Conservation (phyloP, 2,329 filamentous ascomycete species). For the Didymella arachidicola region DNA sequence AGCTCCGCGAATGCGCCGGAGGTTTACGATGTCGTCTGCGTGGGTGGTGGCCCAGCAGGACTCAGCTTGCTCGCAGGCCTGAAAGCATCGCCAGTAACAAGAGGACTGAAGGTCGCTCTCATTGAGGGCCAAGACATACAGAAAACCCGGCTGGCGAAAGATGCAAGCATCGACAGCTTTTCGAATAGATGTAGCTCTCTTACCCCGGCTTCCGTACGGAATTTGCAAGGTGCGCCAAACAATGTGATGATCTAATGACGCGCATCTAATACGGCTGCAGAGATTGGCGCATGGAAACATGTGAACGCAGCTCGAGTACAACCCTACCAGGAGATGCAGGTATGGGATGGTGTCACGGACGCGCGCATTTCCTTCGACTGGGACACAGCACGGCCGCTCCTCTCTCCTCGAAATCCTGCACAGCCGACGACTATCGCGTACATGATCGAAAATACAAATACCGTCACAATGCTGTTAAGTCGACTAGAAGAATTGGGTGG, state of each 20-base stretch:
- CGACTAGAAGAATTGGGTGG: conserved; percentile 73
- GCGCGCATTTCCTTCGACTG: conserved; percentile 90
- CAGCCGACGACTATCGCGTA: conserved; percentile 76
- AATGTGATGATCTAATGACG: neutral
- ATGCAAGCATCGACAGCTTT: conserved; percentile 70
- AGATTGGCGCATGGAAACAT: conserved; percentile 85
- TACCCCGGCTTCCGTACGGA: conserved; percentile 85
- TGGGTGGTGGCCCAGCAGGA: conserved; percentile 88
- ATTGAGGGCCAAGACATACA: conserved; percentile 87
- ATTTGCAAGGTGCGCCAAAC: conserved; percentile 65
- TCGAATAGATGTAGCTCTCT: conserved; percentile 97
- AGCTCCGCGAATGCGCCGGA: conserved; percentile 61
- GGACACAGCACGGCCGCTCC: conserved; percentile 56
- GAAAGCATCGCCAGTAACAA: conserved; percentile 73
- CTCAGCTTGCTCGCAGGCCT: conserved; percentile 66
- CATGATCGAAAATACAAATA: conserved; percentile 95
- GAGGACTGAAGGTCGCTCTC: conserved; percentile 81
- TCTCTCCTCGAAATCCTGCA: conserved; percentile 52
- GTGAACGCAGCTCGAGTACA: conserved; percentile 78
- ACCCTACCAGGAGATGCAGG: conserved; percentile 94
- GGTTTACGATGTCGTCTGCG: conserved; percentile 91
- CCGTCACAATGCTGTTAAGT: conserved; percentile 78
- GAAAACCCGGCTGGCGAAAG: conserved; percentile 71
- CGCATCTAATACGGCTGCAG: conserved; percentile 34
- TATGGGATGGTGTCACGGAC: conserved; percentile 93